Percentiles rank a stretch among this genome's conserved stretches.
Conservation (phyloP, 768 basidiomycete genomes). For the Kondoa malvinella region DNA sequence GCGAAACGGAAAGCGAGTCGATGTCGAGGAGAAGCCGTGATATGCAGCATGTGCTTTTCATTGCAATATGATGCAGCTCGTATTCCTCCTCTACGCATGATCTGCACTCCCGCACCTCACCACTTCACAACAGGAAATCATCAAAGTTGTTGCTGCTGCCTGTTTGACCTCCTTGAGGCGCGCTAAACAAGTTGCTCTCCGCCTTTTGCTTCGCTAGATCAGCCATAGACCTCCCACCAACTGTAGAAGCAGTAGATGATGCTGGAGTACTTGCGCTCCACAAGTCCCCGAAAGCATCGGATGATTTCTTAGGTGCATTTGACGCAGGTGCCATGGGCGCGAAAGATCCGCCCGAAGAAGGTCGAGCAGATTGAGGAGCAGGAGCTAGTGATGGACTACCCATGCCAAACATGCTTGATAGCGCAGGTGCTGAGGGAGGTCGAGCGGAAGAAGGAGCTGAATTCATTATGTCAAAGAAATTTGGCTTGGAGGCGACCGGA, state of each 20-base stretch:
- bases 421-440: constrained; percentile 9
- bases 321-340: constrained; percentile 1
- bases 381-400: constrained; percentile 6
- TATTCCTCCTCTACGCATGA: too few species aligned
- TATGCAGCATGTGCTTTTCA: too few species aligned
- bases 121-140: constrained; percentile 8
- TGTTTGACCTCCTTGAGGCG: constrained; percentile 1
- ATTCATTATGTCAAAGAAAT: constrained; percentile 29
- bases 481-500: constrained; percentile 30
- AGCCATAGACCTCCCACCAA: constrained; percentile 8
- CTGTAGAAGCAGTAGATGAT: constrained; percentile 1
- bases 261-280: constrained; percentile 8
- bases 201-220: constrained; percentile 14
- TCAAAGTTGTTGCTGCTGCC: neutral
- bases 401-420: neutral
- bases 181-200: neutral
- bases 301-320: constrained; percentile 8
- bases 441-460: constrained; percentile 12
- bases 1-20: too few species aligned
- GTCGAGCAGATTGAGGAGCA: neutral
- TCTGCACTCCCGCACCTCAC: too few species aligned
- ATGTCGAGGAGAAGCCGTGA: too few species aligned
- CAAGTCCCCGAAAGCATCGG: constrained; percentile 23
- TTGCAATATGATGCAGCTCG: too few species aligned
- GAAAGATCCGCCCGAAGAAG: neutral